These are phyloP conservation scores for Acer negundo DNA, from an alignment of 345 rosid genomes.

Conservation along the genomic window DNA sequence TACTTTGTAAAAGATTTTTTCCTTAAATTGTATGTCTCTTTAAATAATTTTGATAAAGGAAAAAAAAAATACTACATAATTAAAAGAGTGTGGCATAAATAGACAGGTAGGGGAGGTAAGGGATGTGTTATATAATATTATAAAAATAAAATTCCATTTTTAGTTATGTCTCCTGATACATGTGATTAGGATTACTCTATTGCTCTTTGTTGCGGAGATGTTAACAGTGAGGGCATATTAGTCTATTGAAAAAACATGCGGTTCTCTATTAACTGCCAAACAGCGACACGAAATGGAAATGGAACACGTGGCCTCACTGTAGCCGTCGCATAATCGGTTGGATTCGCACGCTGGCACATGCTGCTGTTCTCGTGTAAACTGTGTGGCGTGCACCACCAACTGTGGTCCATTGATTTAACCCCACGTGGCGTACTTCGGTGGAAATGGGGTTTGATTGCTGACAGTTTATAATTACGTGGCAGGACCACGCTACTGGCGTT, in stretches of 20 bases:
- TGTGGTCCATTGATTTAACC: neutral
- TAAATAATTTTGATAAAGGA: no score
- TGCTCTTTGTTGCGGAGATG: neutral
- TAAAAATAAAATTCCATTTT: no score
- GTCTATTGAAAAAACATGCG: neutral
- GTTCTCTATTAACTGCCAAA: neutral
- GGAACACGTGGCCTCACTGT: conserved; percentile 1
- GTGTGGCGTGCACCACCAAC: neutral
- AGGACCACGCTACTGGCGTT: conserved; percentile 27
- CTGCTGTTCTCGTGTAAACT: neutral
- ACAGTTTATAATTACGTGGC: conserved; percentile 18
- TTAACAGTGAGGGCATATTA: conserved; percentile 9
- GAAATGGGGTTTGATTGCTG: neutral
- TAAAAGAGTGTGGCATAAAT: no score
- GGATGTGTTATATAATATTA: no score
- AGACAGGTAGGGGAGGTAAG: no score
- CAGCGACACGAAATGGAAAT: neutral
- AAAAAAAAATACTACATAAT: no score
- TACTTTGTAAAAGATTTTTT: no score
- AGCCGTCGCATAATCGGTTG: neutral
- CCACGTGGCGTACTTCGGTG: neutral
- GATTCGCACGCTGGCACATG: neutral
- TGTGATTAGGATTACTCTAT: neutral
- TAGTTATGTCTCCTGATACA: no score
- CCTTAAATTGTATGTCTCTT: no score